Base-by-base conservation (phyloP, 306 rosid genomes). In the Alnus rubra region DNA sequence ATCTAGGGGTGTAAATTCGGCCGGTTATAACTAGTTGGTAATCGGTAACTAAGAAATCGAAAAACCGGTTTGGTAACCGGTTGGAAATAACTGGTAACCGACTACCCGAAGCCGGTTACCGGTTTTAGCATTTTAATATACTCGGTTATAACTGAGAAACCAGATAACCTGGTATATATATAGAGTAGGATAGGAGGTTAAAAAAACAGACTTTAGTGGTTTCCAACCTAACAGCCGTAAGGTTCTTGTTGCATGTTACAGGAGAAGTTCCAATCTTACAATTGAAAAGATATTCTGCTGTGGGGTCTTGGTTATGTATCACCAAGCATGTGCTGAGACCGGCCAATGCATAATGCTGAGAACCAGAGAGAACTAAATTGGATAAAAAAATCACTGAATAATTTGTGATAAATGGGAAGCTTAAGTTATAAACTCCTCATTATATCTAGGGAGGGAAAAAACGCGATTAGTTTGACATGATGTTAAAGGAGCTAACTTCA, bases 161-260 rank as follows among this genome's bases (percentile, higher is more conserved):
- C n/a, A n/a, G n/a, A n/a, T n/a, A n/a, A n/a, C n/a, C n/a, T n/a
- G n/a, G n/a, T n/a, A n/a, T n/a, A n/a, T n/a, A n/a, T n/a, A 53
- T 51, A 53, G 50, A 83, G 72, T 23, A 60, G 76, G 67, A 78
- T 70, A 76, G 76, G 45, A 75, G 65, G 76, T 39, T 28, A n/a
- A 73, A 67, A 14, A 68, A 71, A 87, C 93, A 52, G 83, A 95
- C 98, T 88, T 88, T 87, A 70, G 97, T 91, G 81, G 97, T 95
- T 84, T 95, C 94, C 87, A 95, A 88, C 93, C 98, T 91, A 84
- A 95, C 87, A 75, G 92, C 98, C 4, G 97, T 91, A 78, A 92
- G 97, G 86, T 95, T 92, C 78, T 64, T 75, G 73, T 74, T 54
- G 91, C 97, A 94, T 56, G 14, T 28, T 8, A 88, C 83, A n/a